Evolutionary conservation across 2,329 filamentous ascomycete species (phyloP), one percentile per base, ranked within the genome.

Genomic region (Fusarium sp.): DNA sequence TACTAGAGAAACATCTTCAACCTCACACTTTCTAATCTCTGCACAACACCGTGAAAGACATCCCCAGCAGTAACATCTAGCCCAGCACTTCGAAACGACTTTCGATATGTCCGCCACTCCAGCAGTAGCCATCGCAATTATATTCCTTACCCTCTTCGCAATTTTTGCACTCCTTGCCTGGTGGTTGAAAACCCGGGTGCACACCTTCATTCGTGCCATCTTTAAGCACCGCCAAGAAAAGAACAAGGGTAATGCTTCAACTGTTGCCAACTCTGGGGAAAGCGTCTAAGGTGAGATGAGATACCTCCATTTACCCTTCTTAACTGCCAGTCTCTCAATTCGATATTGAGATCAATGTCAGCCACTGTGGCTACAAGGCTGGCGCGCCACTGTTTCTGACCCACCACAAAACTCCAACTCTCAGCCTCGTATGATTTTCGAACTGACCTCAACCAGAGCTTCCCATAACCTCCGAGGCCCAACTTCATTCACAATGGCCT

Each of bases 121-220:
- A 15, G 75, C 80, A 9, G 72, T 70, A 30, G 68, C 65, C 10
- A 79, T 84, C 12, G 82, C 80, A 30, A 67, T 83, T 50, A 59
- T 82, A 9, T 46, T 83, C 32, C 61, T 83, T 16, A 67, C 75
- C 16, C 66, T 85, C 33, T 72, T 82, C 54, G 46, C 72, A 11
- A 59, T 82, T 35, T 64, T 82, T 46, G 77, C 67, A 23, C 32
- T 77, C 23, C 35, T 84, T 33, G 71, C 65, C 50, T 83, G 77
- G 74, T 78, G 78, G 46, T 72, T 79, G 66, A 80, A 79, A 35
- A 70, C 63, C 43, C 66, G 76, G 43, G 67, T 84, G 53, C 71
- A 77, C 46, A 67, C 60, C 30, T 83, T 83, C 65, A 77, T 80
- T 32, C 60, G 75, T 18, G 76, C 74, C 19, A 73, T 81, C 38